These are phyloP conservation scores for Mollisiaceae sp. DNA, from an alignment of 2,329 filamentous ascomycete genomes.

Conservation along the genomic window DNA sequence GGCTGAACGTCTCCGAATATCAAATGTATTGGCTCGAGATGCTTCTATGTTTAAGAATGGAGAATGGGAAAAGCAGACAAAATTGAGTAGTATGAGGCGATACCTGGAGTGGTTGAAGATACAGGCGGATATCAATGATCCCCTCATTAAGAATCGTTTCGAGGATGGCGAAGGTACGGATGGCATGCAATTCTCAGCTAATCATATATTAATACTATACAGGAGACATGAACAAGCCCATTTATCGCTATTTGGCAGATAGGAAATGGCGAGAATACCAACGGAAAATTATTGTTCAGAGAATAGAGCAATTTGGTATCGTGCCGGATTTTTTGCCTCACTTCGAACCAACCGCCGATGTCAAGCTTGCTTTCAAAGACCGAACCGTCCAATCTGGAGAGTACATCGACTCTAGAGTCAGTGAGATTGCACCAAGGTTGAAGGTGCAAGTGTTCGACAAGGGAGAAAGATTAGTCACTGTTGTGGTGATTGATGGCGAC, in stretches of 20 bases:
- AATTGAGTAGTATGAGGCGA: slow-evolving; percentile 71
- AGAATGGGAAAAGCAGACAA: slow-evolving; percentile 66
- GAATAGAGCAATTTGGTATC: slow-evolving; percentile 84
- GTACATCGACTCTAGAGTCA: slow-evolving; percentile 75
- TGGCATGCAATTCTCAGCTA: slow-evolving; percentile 22
- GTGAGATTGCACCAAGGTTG: slow-evolving; percentile 75
- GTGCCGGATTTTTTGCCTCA: slow-evolving; percentile 86
- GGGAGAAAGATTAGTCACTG: slow-evolving; percentile 80
- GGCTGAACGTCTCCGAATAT: slow-evolving; percentile 70
- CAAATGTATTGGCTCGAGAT: slow-evolving; percentile 64
- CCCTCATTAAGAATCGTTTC: slow-evolving; percentile 88
- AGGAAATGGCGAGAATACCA: slow-evolving; percentile 87
- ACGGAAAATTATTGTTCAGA: slow-evolving; percentile 79
- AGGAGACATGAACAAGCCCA: slow-evolving; percentile 96
- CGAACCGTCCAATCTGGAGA: slow-evolving; percentile 75
- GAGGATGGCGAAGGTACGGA: slow-evolving; percentile 85
- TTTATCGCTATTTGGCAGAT: slow-evolving; percentile 90
- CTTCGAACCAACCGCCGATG: slow-evolving; percentile 78
- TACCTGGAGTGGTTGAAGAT: slow-evolving; percentile 84
- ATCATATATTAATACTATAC: slow-evolving; percentile 11
- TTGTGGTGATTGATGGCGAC: slow-evolving; percentile 88
- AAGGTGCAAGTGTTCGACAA: slow-evolving; percentile 84
- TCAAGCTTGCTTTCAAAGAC: slow-evolving; percentile 79
- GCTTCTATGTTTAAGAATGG: slow-evolving; percentile 64
- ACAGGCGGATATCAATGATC: slow-evolving; percentile 92